These are phyloP conservation scores for Tricholoma bakamatsutake DNA, from an alignment of 768 basidiomycete species.

Conservation along the genomic window DNA sequence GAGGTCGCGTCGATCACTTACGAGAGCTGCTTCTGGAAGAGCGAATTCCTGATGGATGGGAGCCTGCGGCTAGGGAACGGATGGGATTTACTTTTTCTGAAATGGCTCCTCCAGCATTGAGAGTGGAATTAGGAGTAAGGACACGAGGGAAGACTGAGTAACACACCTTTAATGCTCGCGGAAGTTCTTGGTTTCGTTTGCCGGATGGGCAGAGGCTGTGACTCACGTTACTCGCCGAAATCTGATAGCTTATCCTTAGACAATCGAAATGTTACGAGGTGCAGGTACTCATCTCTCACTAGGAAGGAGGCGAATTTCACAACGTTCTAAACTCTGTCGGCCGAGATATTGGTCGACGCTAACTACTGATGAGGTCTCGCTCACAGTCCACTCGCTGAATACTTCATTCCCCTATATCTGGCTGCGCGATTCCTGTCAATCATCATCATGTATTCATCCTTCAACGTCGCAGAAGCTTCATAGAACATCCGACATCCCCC, in stretches of 20 bases:
- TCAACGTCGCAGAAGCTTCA: conserved; percentile 75
- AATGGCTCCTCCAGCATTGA: background rate
- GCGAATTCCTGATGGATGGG: conserved; percentile 64
- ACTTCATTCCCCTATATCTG: conserved; percentile 60
- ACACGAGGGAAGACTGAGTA: background rate
- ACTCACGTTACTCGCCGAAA: no score
- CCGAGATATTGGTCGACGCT: conserved; percentile 18
- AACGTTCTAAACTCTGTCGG: background rate
- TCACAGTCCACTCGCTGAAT: conserved; percentile 36
- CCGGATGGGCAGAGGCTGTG: background rate
- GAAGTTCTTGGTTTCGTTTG: background rate
- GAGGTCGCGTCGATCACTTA: conserved; percentile 52
- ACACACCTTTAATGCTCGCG: no score
- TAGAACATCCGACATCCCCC: conserved; percentile 58
- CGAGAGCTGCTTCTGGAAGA: conserved; percentile 53
- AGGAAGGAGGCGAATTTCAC: background rate
- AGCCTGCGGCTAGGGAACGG: conserved; percentile 43
- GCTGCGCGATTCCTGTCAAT: conserved; percentile 84
- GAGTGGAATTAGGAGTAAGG: background rate
- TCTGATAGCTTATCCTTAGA: background rate
- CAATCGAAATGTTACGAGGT: background rate
- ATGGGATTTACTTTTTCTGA: conserved; percentile 46
- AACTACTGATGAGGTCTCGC: conserved; percentile 17
- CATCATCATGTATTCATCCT: conserved; percentile 63
- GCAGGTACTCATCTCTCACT: background rate